phyloP scores from a whole-genome alignment of 2,329 filamentous ascomycete genomes.

The Trichoderma sp. region DNA sequence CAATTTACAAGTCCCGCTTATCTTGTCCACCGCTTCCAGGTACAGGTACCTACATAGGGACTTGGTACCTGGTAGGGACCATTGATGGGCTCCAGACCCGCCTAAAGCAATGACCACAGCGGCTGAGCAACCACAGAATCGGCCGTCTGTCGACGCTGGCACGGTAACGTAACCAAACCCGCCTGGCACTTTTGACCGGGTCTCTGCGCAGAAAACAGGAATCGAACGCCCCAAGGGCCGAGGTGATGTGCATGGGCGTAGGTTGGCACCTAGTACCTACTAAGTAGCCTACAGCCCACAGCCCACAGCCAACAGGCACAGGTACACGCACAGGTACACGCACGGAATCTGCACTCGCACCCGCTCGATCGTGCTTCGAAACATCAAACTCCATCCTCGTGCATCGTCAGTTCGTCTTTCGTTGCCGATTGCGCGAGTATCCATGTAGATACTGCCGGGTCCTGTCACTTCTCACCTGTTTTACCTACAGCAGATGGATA shows the following conservation, averaged over 20 bases:
- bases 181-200: not conserved
- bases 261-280: too few species aligned
- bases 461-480: conserved; percentile 7
- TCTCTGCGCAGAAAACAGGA: not conserved
- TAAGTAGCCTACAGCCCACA: too few species aligned
- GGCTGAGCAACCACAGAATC: not conserved
- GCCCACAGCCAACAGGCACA: too few species aligned
- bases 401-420: conserved; percentile 7
- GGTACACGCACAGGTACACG: not conserved
- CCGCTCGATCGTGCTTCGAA: conserved; percentile 1
- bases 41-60: too few species aligned
- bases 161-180: conserved; percentile 19
- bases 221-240: not conserved
- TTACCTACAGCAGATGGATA: conserved; percentile 5
- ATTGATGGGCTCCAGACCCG: not conserved
- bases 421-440: not conserved
- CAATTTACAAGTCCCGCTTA: not conserved
- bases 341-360: conserved; percentile 6
- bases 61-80: not conserved
- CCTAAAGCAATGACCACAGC: conserved; percentile 11
- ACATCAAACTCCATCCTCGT: conserved; percentile 7
- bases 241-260: conserved; percentile 8
- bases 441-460: not conserved
- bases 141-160: conserved; percentile 9
- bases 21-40: not conserved